Base-by-base conservation (phyloP, 345 rosid genomes). In the Populus pruinosa region DNA sequence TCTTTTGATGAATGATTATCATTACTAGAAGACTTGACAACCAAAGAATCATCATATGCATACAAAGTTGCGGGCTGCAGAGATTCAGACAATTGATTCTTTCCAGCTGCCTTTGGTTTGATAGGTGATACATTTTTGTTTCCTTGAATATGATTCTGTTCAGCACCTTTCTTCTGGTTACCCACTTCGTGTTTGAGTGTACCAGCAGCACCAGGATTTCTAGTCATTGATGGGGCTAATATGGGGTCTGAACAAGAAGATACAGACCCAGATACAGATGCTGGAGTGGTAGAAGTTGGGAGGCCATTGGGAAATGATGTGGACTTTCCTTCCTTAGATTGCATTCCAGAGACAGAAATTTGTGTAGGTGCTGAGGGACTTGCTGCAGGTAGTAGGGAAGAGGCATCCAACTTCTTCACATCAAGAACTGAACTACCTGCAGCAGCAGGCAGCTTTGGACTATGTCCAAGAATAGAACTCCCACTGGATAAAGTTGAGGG, bases 201-300 rank as follows among this genome's bases (percentile, higher is more conserved):
- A 69, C 79, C 84, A 61, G 83, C 75, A 27, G 77, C 67, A 82
- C 77, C 87, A 76, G 82, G 76, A 66, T 72, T 77, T 27, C 62
- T 38, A 1, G 76, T 67, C 76, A 62, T 59, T 23, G 87, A 78
- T 29, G 83, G 80, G n/a, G 83, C 83, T 78, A 81, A 70, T 67
- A 88, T 83, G 68, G 84, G 84, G 66, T 87, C 89, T 67, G 84
- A 82, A 78, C 80, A 85, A 67, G 84, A 79, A 63, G 90, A 80
- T 70, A 63, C 67, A 50, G 79, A 80, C 49, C 82, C 88, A 76
- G 89, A 82, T 38, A 56, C 83, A 31, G 86, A 68, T 41, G 82
- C 68, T 50, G 77, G 61, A 76, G 55, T 33, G 35, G 61, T 49
- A 71, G 79, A 67, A 71, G 76, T 59, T 65, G 74, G 78, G 50